These are phyloP conservation scores for Tulasnella sp. DNA, from an alignment of 768 basidiomycete species.

Conservation along the genomic window DNA sequence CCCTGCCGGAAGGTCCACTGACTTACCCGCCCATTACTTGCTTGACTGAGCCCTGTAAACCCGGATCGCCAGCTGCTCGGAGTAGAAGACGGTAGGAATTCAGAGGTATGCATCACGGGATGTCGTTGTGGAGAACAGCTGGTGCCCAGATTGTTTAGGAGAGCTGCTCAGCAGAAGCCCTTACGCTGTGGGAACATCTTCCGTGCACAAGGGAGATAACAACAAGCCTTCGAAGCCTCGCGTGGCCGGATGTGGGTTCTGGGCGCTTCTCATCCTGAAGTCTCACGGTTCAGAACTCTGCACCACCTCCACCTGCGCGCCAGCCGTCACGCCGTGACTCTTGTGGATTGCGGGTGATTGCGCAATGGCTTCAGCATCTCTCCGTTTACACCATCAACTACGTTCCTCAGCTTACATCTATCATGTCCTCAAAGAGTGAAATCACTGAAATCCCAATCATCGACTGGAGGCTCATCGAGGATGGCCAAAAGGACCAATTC, in stretches of 20 bases:
- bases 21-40: background rate
- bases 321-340: background rate
- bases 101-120: background rate
- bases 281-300: background rate
- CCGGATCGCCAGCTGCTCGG: background rate
- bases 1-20: background rate
- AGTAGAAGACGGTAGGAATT: background rate
- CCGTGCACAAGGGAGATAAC: background rate
- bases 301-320: background rate
- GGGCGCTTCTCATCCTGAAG: background rate
- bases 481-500: constrained; percentile 40
- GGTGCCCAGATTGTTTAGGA: background rate
- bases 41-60: background rate
- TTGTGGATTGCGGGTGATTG: background rate
- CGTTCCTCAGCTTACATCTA: background rate
- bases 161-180: background rate
- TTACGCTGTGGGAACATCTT: background rate
- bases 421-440: background rate
- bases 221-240: background rate
- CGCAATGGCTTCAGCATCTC: background rate
- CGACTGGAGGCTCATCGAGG: constrained; percentile 43
- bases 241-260: background rate
- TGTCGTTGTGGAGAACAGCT: background rate
- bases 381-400: background rate
- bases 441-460: constrained; percentile 42